Evolutionary conservation across 1,139 yeast genomes (phyloP).

Genomic region (Saccharomycopsis crataegensis): DNA sequence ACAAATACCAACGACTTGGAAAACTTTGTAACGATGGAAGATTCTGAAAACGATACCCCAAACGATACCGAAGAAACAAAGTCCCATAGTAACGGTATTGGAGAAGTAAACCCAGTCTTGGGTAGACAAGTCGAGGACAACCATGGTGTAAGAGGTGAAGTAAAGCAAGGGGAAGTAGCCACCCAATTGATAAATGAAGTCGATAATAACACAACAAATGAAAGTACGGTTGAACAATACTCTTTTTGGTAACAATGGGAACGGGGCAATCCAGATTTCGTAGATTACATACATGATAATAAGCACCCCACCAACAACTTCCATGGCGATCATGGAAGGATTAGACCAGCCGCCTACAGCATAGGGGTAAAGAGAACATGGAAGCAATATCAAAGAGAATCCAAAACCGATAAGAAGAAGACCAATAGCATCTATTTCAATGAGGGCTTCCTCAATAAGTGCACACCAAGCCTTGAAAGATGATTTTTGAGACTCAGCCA

Average conservation of each 20-base stretch:
- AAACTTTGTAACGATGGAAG: slow-evolving; percentile 30
- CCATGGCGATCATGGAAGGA: slow-evolving; percentile 35
- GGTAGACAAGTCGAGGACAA: slow-evolving; percentile 27
- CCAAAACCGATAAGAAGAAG: slow-evolving; percentile 32
- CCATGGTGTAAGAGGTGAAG: slow-evolving; percentile 27
- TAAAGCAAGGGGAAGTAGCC: slow-evolving; percentile 26
- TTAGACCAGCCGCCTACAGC: slow-evolving; percentile 31
- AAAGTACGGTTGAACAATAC: slow-evolving; percentile 31
- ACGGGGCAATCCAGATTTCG: slow-evolving; percentile 29
- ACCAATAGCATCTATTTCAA: slow-evolving; percentile 33
- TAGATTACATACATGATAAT: slow-evolving; percentile 26
- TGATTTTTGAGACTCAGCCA: slow-evolving; percentile 13
- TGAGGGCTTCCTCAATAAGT: slow-evolving; percentile 20
- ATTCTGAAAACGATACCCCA: slow-evolving; percentile 29
- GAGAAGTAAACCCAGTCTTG: slow-evolving; percentile 31
- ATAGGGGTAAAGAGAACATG: slow-evolving; percentile 29
- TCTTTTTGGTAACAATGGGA: slow-evolving; percentile 32
- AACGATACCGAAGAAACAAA: slow-evolving; percentile 32
- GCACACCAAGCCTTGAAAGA: slow-evolving; percentile 6
- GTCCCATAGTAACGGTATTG: slow-evolving; percentile 30
- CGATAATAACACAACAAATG: slow-evolving; percentile 28
- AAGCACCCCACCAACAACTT: slow-evolving; percentile 31
- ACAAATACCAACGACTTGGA: slow-evolving; percentile 28
- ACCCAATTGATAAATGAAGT: slow-evolving; percentile 28
- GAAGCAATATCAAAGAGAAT: slow-evolving; percentile 31